Percentiles rank a stretch among this genome's conserved stretches.
Evolutionary conservation across 345 rosid species (phyloP).

Genomic region (Citrus medica): DNA sequence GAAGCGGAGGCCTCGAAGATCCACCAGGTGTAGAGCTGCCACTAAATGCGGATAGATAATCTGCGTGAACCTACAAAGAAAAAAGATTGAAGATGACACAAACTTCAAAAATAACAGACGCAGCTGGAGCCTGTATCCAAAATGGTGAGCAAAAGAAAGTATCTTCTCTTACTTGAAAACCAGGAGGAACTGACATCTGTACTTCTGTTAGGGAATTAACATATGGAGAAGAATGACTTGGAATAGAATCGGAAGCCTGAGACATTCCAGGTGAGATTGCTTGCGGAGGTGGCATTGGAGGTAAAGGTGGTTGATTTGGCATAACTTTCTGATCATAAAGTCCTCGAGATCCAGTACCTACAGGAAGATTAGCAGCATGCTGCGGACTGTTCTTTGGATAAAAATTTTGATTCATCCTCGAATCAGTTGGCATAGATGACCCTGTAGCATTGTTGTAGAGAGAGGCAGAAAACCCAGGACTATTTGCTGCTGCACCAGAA

Average conservation of each 20-base stretch:
- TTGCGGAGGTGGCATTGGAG: constrained; percentile 84
- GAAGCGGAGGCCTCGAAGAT: constrained; percentile 77
- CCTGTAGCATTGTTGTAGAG: constrained; percentile 44
- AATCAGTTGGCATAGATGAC: constrained; percentile 45
- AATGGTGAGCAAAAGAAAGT: not conserved
- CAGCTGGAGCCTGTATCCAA: not conserved
- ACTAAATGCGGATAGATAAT: constrained; percentile 37
- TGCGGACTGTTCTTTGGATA: constrained; percentile 66
- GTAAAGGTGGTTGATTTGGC: constrained; percentile 85
- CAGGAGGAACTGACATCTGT: constrained; percentile 30
- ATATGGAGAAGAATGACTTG: constrained; percentile 49
- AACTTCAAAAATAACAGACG: not conserved
- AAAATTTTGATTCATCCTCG: constrained; percentile 64
- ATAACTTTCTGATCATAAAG: constrained; percentile 61
- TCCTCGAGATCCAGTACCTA: constrained; percentile 56
- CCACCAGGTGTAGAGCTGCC: constrained; percentile 46
- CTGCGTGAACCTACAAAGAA: constrained; percentile 55
- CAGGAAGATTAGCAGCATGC: constrained; percentile 35
- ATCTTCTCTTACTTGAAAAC: constrained; percentile 38
- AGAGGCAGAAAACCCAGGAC: constrained; percentile 47
- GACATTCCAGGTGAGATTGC: constrained; percentile 44
- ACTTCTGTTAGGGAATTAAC: constrained; percentile 34
- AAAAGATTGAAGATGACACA: constrained; percentile 2
- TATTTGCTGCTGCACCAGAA: constrained; percentile 35
- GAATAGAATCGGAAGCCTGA: constrained; percentile 49